Evolutionary conservation across 2,329 filamentous ascomycete species (phyloP), one percentile per base, ranked within the genome.

Genomic region (Xylariaceae sp.): DNA sequence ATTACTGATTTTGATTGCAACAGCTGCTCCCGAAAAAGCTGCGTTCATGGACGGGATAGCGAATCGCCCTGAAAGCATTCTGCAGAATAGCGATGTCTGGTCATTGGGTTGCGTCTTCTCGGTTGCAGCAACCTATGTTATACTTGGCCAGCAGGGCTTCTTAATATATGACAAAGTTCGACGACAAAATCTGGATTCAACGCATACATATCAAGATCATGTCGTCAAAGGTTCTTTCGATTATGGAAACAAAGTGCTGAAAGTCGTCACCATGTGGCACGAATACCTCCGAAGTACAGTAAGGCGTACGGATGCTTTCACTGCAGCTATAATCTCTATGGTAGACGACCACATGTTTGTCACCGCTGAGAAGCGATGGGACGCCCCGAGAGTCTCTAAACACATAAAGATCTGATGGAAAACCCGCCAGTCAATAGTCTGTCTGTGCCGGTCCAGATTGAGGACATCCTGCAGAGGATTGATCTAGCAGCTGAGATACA

Each of bases 31-130:
- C 17, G 46, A 41, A 37, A 46, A 32, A 28, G 33, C 19, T n/a
- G 35, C 39, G 36, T 55, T 47, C 6, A 47, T 49, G 31, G 44
- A 13, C 35, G 30, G 34, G 19, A 19, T 31, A 34, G 16, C 28
- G 17, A 19, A 34, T 28, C 13, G 31, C 41, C 26, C 11, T 18
- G 34, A 35, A 8, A 32, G 33, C 2, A 52, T 63, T 1, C 43
- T 48, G n/a, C 63, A 63, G 41, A 50, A 46, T 1, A 65, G 63
- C 8, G 67, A 70, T 34, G 61, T 56, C 0, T 70, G 67, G 67
- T 68, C 66, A 2, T 44, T 65, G 7, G 62, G 61, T 0, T 68
- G 66, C 32, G 63, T 68, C 1, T 47, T 68, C 17, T 68, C 65
- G 0, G 47, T 63, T 1, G 59, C 61, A 4, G 66, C 65, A 2